A percentile compares a stretch with the other conserved stretches of the same genome.
Evolutionary conservation across 225 moss, liverwort and hornwort species (phyloP).

Genomic region (Pleurozium schreberi): DNA sequence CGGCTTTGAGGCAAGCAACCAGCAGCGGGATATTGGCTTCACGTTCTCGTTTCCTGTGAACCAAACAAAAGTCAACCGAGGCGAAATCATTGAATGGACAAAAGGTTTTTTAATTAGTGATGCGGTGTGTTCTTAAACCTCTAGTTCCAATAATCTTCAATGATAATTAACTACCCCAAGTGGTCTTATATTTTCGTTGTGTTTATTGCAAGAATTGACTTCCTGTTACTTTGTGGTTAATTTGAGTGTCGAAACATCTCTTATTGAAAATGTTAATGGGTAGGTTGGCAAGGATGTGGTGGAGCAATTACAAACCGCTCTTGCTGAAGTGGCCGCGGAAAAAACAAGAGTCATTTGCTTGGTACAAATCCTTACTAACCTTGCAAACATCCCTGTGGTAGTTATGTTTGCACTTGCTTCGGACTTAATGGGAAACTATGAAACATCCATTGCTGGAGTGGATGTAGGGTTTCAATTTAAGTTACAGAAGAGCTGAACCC

Average conservation of each 20-base stretch:
- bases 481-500: not conserved
- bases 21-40: constrained; percentile 59
- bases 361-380: not conserved
- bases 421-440: not conserved
- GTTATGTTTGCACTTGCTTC: not conserved
- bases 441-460: not conserved
- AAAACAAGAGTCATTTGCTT: constrained; percentile 13
- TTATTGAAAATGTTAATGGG: not conserved
- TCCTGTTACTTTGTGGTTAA: not conserved
- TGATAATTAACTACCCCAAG: not conserved
- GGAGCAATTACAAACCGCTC: constrained; percentile 3
- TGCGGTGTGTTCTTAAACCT: constrained; percentile 30
- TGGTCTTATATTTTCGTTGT: not conserved
- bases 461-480: not conserved
- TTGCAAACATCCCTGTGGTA: not conserved
- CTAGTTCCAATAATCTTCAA: not conserved
- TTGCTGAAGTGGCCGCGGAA: constrained; percentile 1
- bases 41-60: constrained; percentile 81
- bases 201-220: not conserved
- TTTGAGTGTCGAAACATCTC: not conserved
- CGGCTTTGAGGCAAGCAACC: constrained; percentile 36
- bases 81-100: constrained; percentile 61
- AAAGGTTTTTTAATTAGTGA: constrained; percentile 69
- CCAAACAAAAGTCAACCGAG: constrained; percentile 62
- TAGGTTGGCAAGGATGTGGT: constrained; percentile 28